Evolutionary conservation across 495 filamentous ascomycete species (phyloP), one percentile per base, ranked within the genome.

Genomic region (Xylaria flabelliformis): DNA sequence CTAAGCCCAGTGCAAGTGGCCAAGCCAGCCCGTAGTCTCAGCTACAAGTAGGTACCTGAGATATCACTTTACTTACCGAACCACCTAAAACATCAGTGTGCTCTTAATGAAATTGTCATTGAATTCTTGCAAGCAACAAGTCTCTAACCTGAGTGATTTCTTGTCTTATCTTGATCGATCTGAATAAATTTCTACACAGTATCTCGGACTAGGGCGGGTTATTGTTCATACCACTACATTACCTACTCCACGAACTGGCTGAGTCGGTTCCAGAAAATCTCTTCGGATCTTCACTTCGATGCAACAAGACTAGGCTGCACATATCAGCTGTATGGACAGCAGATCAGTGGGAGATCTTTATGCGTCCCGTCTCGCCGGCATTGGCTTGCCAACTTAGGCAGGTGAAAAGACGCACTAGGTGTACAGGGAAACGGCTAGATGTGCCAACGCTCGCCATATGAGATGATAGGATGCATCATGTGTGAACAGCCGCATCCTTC

Each of bases 371-470:
- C 64, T 59, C 53, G 64, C 44, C 58, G 63, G 56, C 58, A 53
- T 55, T 51, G 55, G 64, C 56, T 64, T 73, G 55, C 64, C 71
- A 42, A 55, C 71, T 68, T 73, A 55, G 64, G 71, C 71, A 72
- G 63, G 64, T 73, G 32, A 19, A 32, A 72, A 21, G 6, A 21
- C 19, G 50, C 51, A 32, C 36, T 29, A 66, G 8, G 17, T 21
- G 50, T 29, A 53, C 32, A 67, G 29, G 50, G 29, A 67, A 55
- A 26, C 46, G 64, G 46, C 48, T 29, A 24, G 19, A 42, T 32
- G 51, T 55, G 51, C 51, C 24, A 26, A 55, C 50, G 50, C 21
- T n/a, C 17, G 51, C 51, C 51, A 55, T 55, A 55, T 56, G 53
- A 56, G 53, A 21, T 34, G 24, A 19, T n/a, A 39, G 63, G 10